Evolutionary conservation across 73 alveolate genomes (phyloP).

Genomic region (Strombidium stylifer): DNA sequence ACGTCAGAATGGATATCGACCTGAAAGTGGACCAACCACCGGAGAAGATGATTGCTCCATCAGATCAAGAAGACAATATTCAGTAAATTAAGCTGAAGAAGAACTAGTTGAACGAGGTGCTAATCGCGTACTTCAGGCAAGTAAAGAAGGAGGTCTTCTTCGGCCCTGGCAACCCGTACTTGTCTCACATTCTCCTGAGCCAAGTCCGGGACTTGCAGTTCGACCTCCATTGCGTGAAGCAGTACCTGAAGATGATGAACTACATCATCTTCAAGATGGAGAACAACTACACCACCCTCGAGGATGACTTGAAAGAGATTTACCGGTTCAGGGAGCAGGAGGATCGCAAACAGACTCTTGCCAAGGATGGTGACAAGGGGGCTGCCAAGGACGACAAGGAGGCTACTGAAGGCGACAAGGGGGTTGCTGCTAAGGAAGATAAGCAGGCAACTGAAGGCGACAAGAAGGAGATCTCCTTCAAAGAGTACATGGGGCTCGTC

Average conservation of each 20-base stretch:
- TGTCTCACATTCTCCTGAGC: slow-evolving; percentile 2
- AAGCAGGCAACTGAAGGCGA: too few relatives aligned
- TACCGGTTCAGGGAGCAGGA: background rate
- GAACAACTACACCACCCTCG: slow-evolving; percentile 15
- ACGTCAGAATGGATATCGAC: background rate
- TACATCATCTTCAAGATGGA: slow-evolving; percentile 7
- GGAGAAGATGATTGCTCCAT: slow-evolving; percentile 24
- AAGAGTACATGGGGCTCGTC: background rate
- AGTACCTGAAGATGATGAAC: slow-evolving; percentile 13
- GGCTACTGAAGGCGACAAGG: too few relatives aligned
- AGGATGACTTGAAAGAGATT: slow-evolving; percentile 1
- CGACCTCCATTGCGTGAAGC: slow-evolving; percentile 8
- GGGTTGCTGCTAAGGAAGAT: too few relatives aligned
- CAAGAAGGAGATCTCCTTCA: background rate
- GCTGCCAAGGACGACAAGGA: too few relatives aligned
- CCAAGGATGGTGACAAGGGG: too few relatives aligned
- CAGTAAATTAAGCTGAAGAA: slow-evolving; percentile 18
- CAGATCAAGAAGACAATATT: slow-evolving; percentile 9
- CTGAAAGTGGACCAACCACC: background rate
- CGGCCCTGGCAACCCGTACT: background rate
- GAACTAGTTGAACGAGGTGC: slow-evolving; percentile 9
- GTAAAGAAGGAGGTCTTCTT: background rate
- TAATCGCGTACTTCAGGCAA: slow-evolving; percentile 17
- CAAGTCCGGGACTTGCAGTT: slow-evolving; percentile 14
- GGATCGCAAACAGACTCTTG: too few relatives aligned